phyloP scores from a whole-genome alignment of 139 green algal species.

The Micromonas commoda region DNA sequence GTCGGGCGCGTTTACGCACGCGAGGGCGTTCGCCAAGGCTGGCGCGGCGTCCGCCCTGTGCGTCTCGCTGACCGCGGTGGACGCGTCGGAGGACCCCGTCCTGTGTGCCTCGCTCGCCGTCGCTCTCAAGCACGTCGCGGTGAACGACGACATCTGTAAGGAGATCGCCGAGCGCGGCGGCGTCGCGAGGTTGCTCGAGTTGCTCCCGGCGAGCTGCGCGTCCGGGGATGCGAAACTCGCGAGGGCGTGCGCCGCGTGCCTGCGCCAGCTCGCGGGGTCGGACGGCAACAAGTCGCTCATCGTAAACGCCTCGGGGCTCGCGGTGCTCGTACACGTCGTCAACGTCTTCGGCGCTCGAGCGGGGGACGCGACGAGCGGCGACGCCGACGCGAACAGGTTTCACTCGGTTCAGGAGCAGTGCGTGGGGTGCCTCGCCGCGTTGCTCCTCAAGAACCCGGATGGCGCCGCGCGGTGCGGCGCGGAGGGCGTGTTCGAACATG shows the following conservation, averaged over 20 bases:
- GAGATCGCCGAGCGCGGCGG: conserved; percentile 43
- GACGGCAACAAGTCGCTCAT: conserved; percentile 64
- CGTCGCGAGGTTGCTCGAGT: conserved; percentile 32
- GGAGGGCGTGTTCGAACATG: conserved; percentile 29
- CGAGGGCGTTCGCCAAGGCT: conserved; percentile 40
- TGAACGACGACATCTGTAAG: conserved; percentile 65
- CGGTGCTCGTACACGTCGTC: conserved; percentile 33
- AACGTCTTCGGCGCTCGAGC: conserved; percentile 5
- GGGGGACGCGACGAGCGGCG: neutral
- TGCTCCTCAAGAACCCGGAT: conserved; percentile 66
- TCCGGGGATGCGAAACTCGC: conserved; percentile 5
- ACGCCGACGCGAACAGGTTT: neutral
- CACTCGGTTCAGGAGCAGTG: conserved; percentile 49
- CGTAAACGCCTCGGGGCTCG: conserved; percentile 47
- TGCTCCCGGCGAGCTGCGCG: conserved; percentile 22
- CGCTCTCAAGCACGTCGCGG: conserved; percentile 37
- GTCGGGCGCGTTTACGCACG: conserved; percentile 49
- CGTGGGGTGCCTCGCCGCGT: conserved; percentile 61
- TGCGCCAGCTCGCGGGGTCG: conserved; percentile 74
- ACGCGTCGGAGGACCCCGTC: neutral
- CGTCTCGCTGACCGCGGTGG: conserved; percentile 20
- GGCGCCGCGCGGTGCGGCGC: conserved; percentile 40
- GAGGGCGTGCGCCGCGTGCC: conserved; percentile 33
- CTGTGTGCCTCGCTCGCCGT: neutral
- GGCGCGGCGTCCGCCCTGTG: conserved; percentile 42